Conservation (phyloP, 352 stramenopile genomes). For the Pythium volutum region DNA sequence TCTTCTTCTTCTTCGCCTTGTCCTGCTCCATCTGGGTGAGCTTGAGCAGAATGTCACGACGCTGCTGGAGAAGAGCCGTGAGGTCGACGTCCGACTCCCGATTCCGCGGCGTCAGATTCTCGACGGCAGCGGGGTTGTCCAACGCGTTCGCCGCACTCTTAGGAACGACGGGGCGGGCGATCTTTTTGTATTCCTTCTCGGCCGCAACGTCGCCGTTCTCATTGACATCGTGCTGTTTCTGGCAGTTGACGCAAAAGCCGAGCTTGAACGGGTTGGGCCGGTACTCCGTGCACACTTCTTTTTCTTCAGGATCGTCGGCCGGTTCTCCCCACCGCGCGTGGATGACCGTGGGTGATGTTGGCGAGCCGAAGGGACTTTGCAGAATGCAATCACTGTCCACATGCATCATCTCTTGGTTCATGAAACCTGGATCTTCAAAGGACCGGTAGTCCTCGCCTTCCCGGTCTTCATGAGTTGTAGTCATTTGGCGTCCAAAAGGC, state of each 20-base stretch:
- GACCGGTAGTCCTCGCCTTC: slow-evolving; percentile 49
- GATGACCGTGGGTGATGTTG: slow-evolving; percentile 73
- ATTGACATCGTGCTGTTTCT: slow-evolving; percentile 86
- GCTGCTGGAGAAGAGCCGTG: slow-evolving; percentile 62
- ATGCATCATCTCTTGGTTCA: slow-evolving; percentile 42
- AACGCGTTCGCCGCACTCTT: slow-evolving; percentile 78
- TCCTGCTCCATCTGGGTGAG: slow-evolving; percentile 58
- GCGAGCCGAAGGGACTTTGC: slow-evolving; percentile 65
- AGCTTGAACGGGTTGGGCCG: slow-evolving; percentile 81
- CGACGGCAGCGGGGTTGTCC: slow-evolving; percentile 67
- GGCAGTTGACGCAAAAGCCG: slow-evolving; percentile 88
- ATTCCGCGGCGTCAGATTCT: slow-evolving; percentile 32
- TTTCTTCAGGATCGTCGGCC: slow-evolving; percentile 79
- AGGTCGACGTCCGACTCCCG: slow-evolving; percentile 85
- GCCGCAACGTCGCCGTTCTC: slow-evolving; percentile 57
- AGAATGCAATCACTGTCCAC: slow-evolving; percentile 82
- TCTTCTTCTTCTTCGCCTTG: slow-evolving; percentile 42
- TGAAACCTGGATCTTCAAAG: slow-evolving; percentile 76
- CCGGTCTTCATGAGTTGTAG: slow-evolving; percentile 29
- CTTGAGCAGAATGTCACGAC: slow-evolving; percentile 74
- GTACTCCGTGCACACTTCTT: slow-evolving; percentile 79
- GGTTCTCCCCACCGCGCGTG: slow-evolving; percentile 84
- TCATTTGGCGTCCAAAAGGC: slow-evolving; percentile 10
- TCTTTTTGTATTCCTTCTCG: slow-evolving; percentile 85
- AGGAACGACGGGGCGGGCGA: slow-evolving; percentile 59